A percentile compares a stretch with the other conserved stretches of the same genome.
Evolutionary conservation across 495 filamentous ascomycete species (phyloP).

Genomic region (Chaetomium tenue): DNA sequence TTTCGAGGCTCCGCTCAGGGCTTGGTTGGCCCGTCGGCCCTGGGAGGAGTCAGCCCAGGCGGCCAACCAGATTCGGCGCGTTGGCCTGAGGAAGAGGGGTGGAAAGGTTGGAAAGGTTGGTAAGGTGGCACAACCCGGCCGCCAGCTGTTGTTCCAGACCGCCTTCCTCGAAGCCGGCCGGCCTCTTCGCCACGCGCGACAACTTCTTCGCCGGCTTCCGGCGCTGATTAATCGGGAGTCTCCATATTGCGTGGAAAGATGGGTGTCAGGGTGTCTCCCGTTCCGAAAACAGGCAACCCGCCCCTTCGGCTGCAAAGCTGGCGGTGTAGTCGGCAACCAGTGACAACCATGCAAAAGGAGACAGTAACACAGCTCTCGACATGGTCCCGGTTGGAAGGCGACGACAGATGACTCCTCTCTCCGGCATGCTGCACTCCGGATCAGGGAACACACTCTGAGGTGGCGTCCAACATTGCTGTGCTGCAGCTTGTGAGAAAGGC

Average conservation of each 20-base stretch:
- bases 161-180: not conserved
- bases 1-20: not conserved
- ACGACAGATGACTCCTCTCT: not conserved
- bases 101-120: too few species aligned
- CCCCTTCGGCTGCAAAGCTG: slow-evolving; percentile 9
- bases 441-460: slow-evolving; percentile 3
- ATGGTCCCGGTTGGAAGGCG: not conserved
- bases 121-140: not conserved
- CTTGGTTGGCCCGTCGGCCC: not conserved
- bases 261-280: not conserved
- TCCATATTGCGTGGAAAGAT: slow-evolving; percentile 8
- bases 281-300: slow-evolving; percentile 1
- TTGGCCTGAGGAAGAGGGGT: slow-evolving; percentile 6
- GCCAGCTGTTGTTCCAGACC: slow-evolving; percentile 7
- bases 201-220: slow-evolving; percentile 15
- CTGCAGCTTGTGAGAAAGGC: not conserved
- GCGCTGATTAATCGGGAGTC: slow-evolving; percentile 21
- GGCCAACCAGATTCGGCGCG: slow-evolving; percentile 11
- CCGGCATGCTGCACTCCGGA: slow-evolving; percentile 6
- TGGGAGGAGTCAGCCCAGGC: slow-evolving; percentile 1
- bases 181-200: slow-evolving; percentile 4
- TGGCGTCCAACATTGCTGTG: not conserved
- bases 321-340: slow-evolving; percentile 20
- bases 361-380: not conserved
- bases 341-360: slow-evolving; percentile 3